These are phyloP conservation scores for Arctostaphylos glauca DNA, from an alignment of 148 eudicot genomes.

Conservation along the genomic window DNA sequence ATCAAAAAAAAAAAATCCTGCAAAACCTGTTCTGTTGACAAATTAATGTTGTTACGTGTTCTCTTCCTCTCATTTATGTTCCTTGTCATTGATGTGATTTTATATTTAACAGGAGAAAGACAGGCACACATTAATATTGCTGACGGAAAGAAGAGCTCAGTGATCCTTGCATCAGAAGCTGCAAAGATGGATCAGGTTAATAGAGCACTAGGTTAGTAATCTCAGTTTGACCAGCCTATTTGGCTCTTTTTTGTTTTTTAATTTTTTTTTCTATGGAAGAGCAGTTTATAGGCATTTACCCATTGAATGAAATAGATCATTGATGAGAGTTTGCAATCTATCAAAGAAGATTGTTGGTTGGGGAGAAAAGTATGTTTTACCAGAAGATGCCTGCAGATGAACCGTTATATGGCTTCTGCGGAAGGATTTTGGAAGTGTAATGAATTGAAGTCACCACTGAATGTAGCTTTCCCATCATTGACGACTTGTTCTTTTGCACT, in stretches of 20 bases:
- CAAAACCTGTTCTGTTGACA: background rate
- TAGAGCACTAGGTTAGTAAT: conserved; percentile 66
- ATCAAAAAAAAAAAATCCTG: too few species aligned
- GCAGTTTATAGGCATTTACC: background rate
- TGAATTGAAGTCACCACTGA: background rate
- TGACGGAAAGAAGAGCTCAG: conserved; percentile 46
- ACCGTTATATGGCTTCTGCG: too few species aligned
- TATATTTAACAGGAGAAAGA: conserved; percentile 57
- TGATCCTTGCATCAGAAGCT: conserved; percentile 84
- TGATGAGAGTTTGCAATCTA: background rate
- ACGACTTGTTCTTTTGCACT: background rate
- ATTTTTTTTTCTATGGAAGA: background rate
- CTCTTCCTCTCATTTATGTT: background rate
- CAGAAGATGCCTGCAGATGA: background rate
- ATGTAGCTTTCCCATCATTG: background rate
- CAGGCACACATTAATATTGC: conserved; percentile 60
- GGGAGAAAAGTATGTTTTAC: background rate
- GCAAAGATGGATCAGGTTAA: conserved; percentile 70
- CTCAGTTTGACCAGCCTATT: background rate
- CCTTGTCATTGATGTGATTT: conserved; percentile 11
- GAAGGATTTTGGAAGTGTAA: background rate
- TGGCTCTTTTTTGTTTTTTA: background rate
- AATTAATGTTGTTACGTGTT: background rate
- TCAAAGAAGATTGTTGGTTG: too few species aligned
- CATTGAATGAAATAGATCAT: background rate